Evolutionary conservation across 345 rosid genomes (phyloP), one percentile per base, ranked within the genome.

Genomic region (Eutrema yunnanense): DNA sequence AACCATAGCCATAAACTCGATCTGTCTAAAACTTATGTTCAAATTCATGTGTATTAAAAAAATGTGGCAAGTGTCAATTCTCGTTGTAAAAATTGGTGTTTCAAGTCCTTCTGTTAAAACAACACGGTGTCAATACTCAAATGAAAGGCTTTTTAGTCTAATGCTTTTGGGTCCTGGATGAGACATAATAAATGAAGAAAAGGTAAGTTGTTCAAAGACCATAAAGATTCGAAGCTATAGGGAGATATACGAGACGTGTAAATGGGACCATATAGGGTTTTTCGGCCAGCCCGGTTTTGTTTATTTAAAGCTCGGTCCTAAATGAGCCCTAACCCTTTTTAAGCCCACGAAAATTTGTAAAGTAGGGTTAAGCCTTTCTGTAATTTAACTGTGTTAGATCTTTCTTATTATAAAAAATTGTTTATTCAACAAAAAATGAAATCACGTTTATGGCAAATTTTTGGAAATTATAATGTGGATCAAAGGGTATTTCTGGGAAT

Each of bases 201-300:
- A 9, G 5, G 3, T 19, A n/a, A 40, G 74, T 50, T 41, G 60
- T 71, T 62, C 55, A 54, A 64, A 60, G 69, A 37, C 68, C 47
- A 52, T 75, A 60, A 59, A 64, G 78, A 60, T 67, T 67, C 62
- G 68, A 22, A 75, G 56, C 40, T 40, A 34, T 2, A 1, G 26
- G 13, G 62, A 59, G 14, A 68, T 61, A 54, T 75, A 49, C 66
- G 34, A 8, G 44, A 54, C 66, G 60, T 70, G 61, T 19, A 34
- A 40, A 30, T 38, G 52, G 56, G 80, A 34, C 68, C 22, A 22
- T 22, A 22, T 22, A 22, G 22, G 22, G 22, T 1, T 22, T 22
- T 22, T 22, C 26, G 26, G 26, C 26, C 26, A 1, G 26, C 0
- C 26, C 26, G 26, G 2, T 2, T 0, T 1, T 22, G 2, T 22